Evolutionary conservation across 345 rosid genomes (phyloP).

Genomic region (Schrenkiella parvula): DNA sequence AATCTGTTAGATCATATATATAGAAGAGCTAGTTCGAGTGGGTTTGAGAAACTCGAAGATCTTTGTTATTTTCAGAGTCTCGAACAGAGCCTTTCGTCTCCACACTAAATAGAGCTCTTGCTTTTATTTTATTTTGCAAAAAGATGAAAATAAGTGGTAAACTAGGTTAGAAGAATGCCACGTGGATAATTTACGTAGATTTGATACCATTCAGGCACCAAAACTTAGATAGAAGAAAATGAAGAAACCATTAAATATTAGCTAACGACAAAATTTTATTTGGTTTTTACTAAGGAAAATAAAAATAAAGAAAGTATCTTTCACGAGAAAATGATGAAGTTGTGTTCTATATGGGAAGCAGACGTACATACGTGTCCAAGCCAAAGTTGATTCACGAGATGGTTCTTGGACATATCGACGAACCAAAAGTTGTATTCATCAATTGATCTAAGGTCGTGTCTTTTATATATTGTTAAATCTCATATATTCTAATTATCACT

Average conservation of each 20-base stretch:
- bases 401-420: slow-evolving; percentile 2
- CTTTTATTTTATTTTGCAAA: background rate
- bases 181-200: slow-evolving; percentile 5
- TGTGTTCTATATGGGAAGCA: background rate
- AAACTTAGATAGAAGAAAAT: background rate
- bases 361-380: slow-evolving; percentile 19
- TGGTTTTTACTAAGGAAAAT: background rate
- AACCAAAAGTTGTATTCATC: background rate
- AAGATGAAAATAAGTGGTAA: background rate
- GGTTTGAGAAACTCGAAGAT: background rate
- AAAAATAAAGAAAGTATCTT: background rate
- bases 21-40: background rate
- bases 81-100: background rate
- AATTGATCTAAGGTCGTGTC: background rate
- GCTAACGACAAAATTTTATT: background rate
- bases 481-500: background rate
- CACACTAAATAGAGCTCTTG: too few species aligned
- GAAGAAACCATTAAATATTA: background rate
- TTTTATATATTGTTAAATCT: background rate
- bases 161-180: background rate
- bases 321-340: slow-evolving; percentile 29
- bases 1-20: background rate
- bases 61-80: background rate
- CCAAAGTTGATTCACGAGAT: slow-evolving; percentile 19
- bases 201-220: background rate